Evolutionary conservation across 2,329 filamentous ascomycete species (phyloP).

Genomic region (Ophiostoma sp.): DNA sequence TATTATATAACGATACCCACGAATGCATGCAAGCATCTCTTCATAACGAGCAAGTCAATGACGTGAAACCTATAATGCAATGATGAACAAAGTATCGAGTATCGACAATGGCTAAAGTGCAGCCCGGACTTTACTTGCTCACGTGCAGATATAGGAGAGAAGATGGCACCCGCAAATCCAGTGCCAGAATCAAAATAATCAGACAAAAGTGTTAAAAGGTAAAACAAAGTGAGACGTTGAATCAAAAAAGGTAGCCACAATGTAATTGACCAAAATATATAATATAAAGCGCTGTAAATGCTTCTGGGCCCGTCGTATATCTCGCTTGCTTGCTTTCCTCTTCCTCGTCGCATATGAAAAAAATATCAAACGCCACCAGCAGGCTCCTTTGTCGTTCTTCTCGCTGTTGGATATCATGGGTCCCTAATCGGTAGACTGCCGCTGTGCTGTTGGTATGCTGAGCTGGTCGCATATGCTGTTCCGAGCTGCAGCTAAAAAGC

Average conservation of each 20-base stretch:
- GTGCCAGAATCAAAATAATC: not conserved
- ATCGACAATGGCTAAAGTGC: too few species aligned
- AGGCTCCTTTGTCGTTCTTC: too few species aligned
- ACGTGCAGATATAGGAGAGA: too few species aligned
- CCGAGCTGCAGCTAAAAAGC: too few species aligned
- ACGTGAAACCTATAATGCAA: not conserved
- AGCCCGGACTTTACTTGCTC: too few species aligned
- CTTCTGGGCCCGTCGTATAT: not conserved
- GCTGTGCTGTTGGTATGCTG: too few species aligned
- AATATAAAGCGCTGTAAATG: slow-evolving; percentile 5
- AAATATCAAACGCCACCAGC: not conserved
- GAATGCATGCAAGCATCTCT: not conserved
- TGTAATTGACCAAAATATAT: not conserved
- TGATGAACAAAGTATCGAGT: too few species aligned
- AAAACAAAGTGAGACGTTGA: not conserved
- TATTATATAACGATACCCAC: not conserved
- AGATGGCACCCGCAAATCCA: too few species aligned
- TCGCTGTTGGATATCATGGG: too few species aligned
- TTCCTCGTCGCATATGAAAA: not conserved
- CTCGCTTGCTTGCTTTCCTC: not conserved
- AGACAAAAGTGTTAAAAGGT: not conserved
- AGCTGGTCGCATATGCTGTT: too few species aligned
- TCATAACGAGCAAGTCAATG: not conserved
- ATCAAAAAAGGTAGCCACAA: not conserved
- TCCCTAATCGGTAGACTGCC: too few species aligned